These are phyloP conservation scores for Penicillium ucsense DNA, from an alignment of 495 filamentous ascomycete species.

Conservation along the genomic window DNA sequence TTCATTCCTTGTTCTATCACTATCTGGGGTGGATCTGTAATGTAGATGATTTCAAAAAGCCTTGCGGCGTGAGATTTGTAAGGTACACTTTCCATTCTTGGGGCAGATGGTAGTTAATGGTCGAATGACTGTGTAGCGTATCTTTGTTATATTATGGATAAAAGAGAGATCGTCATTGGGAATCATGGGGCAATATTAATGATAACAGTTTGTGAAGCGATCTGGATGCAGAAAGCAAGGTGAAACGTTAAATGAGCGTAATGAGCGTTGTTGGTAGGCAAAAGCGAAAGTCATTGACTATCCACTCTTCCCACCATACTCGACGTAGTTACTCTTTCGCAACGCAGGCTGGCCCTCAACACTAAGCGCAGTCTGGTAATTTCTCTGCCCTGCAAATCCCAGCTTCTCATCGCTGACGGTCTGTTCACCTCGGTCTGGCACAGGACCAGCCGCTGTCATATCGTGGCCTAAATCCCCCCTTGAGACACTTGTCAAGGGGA, in stretches of 20 bases:
- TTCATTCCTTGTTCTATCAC: no score
- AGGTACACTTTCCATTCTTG: no score
- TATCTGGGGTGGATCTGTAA: no score
- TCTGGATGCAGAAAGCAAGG: not conserved
- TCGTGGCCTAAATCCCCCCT: conserved; percentile 16
- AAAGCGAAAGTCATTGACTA: conserved; percentile 1
- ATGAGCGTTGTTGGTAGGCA: not conserved
- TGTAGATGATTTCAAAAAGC: no score
- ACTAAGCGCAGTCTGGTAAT: conserved; percentile 15
- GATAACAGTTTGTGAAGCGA: no score
- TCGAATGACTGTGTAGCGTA: no score
- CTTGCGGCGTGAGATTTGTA: no score
- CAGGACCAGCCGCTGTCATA: conserved; percentile 3
- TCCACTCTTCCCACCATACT: conserved; percentile 28
- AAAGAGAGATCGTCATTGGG: no score
- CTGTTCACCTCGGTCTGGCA: conserved; percentile 1
- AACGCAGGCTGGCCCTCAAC: conserved; percentile 13
- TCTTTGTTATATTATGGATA: no score
- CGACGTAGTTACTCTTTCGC: conserved; percentile 30
- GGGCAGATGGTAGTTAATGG: no score
- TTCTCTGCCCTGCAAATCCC: conserved; percentile 37
- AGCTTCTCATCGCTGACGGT: conserved; percentile 32
- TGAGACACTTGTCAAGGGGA: conserved; percentile 24
- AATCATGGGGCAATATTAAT: no score
- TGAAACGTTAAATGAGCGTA: not conserved